These are phyloP conservation scores for Citrus maxima DNA, from an alignment of 345 rosid species.

Conservation along the genomic window DNA sequence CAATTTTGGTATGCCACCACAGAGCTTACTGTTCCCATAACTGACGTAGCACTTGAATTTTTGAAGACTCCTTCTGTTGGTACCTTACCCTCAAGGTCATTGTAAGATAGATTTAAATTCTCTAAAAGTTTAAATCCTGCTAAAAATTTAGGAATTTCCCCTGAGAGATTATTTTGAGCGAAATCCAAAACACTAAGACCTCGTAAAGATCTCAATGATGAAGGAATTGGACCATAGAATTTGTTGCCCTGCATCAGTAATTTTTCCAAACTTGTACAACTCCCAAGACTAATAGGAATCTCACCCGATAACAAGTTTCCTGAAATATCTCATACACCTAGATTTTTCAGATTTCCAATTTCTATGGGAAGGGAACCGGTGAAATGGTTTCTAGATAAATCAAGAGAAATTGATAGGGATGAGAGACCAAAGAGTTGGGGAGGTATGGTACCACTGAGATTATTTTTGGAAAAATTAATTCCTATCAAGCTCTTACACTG, in stretches of 20 bases:
- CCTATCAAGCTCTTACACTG: no score
- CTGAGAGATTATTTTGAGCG: conserved; percentile 6
- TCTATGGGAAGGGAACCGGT: no score
- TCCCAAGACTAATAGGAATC: background rate
- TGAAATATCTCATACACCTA: no score
- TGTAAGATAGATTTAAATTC: conserved; percentile 17
- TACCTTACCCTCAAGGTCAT: conserved; percentile 15
- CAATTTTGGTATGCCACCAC: conserved; percentile 15
- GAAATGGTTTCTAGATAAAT: no score
- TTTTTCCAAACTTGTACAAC: background rate
- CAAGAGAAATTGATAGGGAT: no score
- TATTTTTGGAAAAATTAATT: no score
- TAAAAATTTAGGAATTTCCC: conserved; percentile 14
- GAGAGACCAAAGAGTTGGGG: no score
- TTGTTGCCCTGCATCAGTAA: background rate
- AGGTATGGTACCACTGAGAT: no score
- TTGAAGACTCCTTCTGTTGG: conserved; percentile 18
- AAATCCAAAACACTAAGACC: background rate
- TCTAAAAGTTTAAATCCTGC: background rate
- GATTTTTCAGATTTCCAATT: no score
- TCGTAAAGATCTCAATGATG: background rate
- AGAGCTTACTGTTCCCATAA: conserved; percentile 17
- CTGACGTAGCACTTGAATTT: conserved; percentile 10
- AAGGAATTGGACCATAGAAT: conserved; percentile 12
- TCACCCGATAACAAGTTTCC: background rate